Base-by-base conservation (phyloP, 345 rosid genomes). In the Eucalyptus tenuipes region DNA sequence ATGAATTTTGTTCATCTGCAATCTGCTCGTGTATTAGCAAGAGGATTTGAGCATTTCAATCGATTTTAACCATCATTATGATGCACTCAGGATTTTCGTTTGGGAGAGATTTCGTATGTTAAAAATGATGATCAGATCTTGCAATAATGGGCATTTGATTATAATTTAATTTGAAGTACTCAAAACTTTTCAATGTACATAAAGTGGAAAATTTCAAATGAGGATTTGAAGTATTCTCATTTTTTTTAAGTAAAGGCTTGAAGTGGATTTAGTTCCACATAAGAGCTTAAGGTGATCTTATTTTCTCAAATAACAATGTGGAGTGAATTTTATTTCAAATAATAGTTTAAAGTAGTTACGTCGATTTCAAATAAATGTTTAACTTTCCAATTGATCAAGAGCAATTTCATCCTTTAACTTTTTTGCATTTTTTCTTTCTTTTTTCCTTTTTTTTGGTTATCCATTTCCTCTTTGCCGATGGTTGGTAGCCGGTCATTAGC, bases 231-330 rank as follows among this genome's bases (percentile, higher is more conserved):
- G 0, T 18, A 18, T 0, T 52, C 1, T 52, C 55, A 52, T 52
- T 52, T 52, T 52, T 50, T 52, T 52, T 0, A 52, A 52, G 4
- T 52, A 20, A 52, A 52, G 0, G 0, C 10, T 52, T 52, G 24
- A 52, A 52, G 2, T 52, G 1, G 2, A 52, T 52, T 0, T 4
- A 0, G 5, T 52, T 52, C 2, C 4, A 52, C 10, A 7, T 52
- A 52, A 52, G 5, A 52, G 5, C 0, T 1, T 8, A 52, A 52
- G 0, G 0, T 52, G 5, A 8, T 0, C 5, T 20, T 3, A 52
- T 52, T 52, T 52, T 52, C 0, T 52, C 0, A 52, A 20, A 52
- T 52, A 20, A 8, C 0, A 18, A 0, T 0, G 0, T 8, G 1
- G 0, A 8, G 1, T 18, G 5, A 20, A 52, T 52, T 20, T 52